A percentile compares a stretch with the other conserved stretches of the same genome.
Conservation (phyloP, 345 rosid species). For the Salix caprea region DNA sequence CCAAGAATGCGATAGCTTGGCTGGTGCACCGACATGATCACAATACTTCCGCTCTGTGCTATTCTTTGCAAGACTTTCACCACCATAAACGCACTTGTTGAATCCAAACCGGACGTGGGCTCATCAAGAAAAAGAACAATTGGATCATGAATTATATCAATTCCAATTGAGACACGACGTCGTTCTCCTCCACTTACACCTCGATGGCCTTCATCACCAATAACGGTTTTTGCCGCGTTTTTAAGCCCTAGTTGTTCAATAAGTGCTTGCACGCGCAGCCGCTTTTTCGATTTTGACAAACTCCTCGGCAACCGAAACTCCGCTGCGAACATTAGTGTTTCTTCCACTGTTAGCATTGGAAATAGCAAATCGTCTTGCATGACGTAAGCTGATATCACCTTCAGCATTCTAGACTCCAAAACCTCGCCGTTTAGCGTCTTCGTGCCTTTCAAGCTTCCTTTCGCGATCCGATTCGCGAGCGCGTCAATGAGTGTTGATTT, state of each 20-base stretch:
- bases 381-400: conserved; percentile 86
- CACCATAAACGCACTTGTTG: conserved; percentile 92
- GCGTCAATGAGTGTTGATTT: conserved; percentile 85
- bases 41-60: conserved; percentile 91
- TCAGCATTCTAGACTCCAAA: conserved; percentile 66
- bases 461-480: conserved; percentile 75
- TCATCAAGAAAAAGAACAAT: conserved; percentile 83
- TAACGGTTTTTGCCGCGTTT: conserved; percentile 77
- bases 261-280: conserved; percentile 63
- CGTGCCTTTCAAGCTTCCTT: conserved; percentile 67
- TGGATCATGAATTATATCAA: conserved; percentile 86
- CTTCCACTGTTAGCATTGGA: conserved; percentile 90
- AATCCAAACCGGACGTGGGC: conserved; percentile 92
- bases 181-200: conserved; percentile 95
- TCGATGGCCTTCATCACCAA: conserved; percentile 94
- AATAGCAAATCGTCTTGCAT: conserved; percentile 88
- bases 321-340: conserved; percentile 81
- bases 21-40: conserved; percentile 89
- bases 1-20: conserved; percentile 87
- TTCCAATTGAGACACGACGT: conserved; percentile 87
- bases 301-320: conserved; percentile 83
- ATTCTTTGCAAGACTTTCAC: conserved; percentile 90
- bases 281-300: conserved; percentile 71
- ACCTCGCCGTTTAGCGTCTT: conserved; percentile 65
- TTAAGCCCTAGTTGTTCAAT: conserved; percentile 83